A percentile compares a stretch with the other conserved stretches of the same genome.
Conservation (phyloP, 805 yeast species). For the Nakazawaea wyomingensis region DNA sequence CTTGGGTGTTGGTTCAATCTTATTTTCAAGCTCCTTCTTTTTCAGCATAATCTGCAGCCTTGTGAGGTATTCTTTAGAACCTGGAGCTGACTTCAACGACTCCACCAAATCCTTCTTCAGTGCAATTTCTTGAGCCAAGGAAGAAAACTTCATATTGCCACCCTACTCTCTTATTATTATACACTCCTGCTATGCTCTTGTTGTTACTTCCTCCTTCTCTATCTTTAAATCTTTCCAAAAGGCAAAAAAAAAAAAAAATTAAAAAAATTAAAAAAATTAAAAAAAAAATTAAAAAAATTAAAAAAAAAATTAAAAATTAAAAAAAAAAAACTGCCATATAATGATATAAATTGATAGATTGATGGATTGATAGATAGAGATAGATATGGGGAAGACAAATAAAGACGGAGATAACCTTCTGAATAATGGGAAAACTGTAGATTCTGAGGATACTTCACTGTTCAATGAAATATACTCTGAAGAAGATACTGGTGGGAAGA, state of each 20-base stretch:
- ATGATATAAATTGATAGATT: too few relatives aligned
- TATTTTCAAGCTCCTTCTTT: slow-evolving; percentile 14
- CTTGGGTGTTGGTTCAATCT: slow-evolving; percentile 24
- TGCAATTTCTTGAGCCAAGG: slow-evolving; percentile 42
- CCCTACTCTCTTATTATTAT: background rate
- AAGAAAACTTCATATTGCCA: slow-evolving; percentile 11
- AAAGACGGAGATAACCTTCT: background rate
- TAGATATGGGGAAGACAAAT: slow-evolving; percentile 11
- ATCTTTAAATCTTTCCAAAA: too few relatives aligned
- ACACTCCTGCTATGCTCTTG: too few relatives aligned
- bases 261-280: too few relatives aligned
- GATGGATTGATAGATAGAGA: too few relatives aligned
- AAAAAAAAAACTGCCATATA: too few relatives aligned
- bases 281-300: too few relatives aligned
- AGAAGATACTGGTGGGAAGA: slow-evolving; percentile 28
- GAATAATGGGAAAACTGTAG: slow-evolving; percentile 20
- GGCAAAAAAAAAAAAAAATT: too few relatives aligned
- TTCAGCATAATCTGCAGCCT: slow-evolving; percentile 13
- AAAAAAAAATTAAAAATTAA: too few relatives aligned
- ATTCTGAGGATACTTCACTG: slow-evolving; percentile 20
- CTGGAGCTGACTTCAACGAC: slow-evolving; percentile 17
- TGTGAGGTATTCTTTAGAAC: too few relatives aligned
- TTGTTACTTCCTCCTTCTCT: too few relatives aligned
- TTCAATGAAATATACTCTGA: slow-evolving; percentile 30
- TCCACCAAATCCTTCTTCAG: slow-evolving; percentile 29